Evolutionary conservation across 2,329 filamentous ascomycete genomes (phyloP).

Genomic region (Lasiodiplodia gonubiensis): DNA sequence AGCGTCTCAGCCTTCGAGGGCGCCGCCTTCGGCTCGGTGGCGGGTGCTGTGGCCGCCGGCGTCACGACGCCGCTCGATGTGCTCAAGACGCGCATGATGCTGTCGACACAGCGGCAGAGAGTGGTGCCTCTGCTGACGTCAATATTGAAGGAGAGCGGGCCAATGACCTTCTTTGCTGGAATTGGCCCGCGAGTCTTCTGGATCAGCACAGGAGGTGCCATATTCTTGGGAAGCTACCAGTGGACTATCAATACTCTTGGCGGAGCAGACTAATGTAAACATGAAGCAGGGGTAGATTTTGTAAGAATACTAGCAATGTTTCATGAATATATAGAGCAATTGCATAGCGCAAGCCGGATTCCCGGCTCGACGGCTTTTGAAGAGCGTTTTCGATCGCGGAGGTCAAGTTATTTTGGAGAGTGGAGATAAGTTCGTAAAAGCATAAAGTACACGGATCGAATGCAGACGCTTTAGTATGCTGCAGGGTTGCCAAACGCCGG

Average conservation of each 20-base stretch:
- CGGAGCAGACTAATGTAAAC: slow-evolving; percentile 37
- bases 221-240: slow-evolving; percentile 94
- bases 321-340: neutral
- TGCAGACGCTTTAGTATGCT: slow-evolving; percentile 25
- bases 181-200: slow-evolving; percentile 85
- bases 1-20: slow-evolving; percentile 75
- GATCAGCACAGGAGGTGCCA: slow-evolving; percentile 93
- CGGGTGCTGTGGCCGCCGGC: slow-evolving; percentile 84
- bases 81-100: slow-evolving; percentile 95
- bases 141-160: slow-evolving; percentile 69
- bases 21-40: slow-evolving; percentile 80
- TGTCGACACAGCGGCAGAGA: slow-evolving; percentile 71
- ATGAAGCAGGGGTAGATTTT: slow-evolving; percentile 10
- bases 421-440: slow-evolving; percentile 26
- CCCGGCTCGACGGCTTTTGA: neutral
- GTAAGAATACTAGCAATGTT: neutral
- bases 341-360: neutral
- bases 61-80: slow-evolving; percentile 94
- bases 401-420: slow-evolving; percentile 4
- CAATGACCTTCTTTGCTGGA: slow-evolving; percentile 74
- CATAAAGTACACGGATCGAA: slow-evolving; percentile 24
- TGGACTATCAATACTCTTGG: slow-evolving; percentile 79
- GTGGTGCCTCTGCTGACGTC: slow-evolving; percentile 64
- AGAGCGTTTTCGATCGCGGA: neutral
- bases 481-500: slow-evolving; percentile 28